Conservation (phyloP, 495 filamentous ascomycete species). For the Sabuloglossum arenarium region DNA sequence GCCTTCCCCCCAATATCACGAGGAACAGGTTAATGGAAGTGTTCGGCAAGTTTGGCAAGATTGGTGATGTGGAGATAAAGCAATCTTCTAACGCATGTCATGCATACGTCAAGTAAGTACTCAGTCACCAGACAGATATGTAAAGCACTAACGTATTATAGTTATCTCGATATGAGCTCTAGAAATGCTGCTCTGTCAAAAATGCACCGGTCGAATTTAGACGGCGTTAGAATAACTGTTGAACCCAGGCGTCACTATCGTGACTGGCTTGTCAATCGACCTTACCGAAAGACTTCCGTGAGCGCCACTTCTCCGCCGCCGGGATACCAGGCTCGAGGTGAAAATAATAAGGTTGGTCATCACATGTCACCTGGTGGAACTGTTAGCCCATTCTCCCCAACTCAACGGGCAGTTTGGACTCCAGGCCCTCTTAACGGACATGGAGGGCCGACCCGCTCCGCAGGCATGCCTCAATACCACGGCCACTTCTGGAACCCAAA, state of each 20-base stretch:
- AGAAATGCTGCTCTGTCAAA: not conserved
- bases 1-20: not conserved
- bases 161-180: not conserved
- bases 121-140: not conserved
- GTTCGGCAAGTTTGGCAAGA: not conserved
- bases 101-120: not conserved
- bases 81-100: not conserved
- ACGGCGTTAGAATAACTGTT: too few species aligned
- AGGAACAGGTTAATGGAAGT: not conserved
- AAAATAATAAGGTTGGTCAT: not conserved
- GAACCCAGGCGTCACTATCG: not conserved
- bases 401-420: not conserved
- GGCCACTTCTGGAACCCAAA: not conserved
- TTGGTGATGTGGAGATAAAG: not conserved
- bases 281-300: not conserved
- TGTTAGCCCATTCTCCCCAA: not conserved
- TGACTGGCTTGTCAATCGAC: not conserved
- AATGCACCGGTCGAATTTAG: too few species aligned
- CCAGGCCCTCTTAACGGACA: not conserved
- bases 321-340: not conserved
- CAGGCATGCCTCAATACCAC: not conserved
- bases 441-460: not conserved
- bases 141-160: not conserved
- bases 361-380: not conserved
- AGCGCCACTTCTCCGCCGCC: not conserved